Percentiles rank a stretch among this genome's conserved stretches.
These are phyloP conservation scores for Pichia sp. DNA, from an alignment of 1,139 yeast species.

Conservation along the genomic window DNA sequence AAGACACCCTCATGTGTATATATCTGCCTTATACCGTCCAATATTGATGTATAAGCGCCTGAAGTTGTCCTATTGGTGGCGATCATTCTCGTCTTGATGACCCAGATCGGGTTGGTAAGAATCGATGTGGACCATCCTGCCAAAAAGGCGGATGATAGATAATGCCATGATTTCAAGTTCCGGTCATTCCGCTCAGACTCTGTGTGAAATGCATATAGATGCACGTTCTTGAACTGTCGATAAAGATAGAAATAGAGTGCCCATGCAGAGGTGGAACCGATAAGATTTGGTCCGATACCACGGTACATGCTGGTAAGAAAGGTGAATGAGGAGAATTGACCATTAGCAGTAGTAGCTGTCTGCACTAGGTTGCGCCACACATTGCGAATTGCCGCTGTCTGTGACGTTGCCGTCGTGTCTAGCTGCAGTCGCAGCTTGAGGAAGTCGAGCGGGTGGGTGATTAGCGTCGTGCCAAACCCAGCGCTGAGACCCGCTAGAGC, in stretches of 20 bases:
- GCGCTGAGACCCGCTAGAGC: constrained; percentile 73
- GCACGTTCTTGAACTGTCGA: constrained; percentile 42
- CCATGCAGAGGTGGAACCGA: constrained; percentile 89
- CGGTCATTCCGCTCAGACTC: constrained; percentile 11
- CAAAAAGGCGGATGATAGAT: constrained; percentile 44
- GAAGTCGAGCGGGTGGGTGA: constrained; percentile 86
- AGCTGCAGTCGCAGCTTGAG: constrained; percentile 75
- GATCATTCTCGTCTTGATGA: constrained; percentile 77
- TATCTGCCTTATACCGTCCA: constrained; percentile 50
- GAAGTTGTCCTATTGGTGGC: constrained; percentile 42
- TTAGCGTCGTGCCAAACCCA: constrained; percentile 70
- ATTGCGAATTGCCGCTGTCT: constrained; percentile 18
- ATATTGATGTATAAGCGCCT: constrained; percentile 50
- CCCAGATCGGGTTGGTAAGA: constrained; percentile 90
- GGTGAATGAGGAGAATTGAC: constrained; percentile 10
- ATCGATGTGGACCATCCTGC: constrained; percentile 76
- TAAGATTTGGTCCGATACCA: constrained; percentile 71
- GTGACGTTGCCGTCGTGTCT: constrained; percentile 23
- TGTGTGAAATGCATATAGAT: constrained; percentile 2
- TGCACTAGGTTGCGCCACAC: constrained; percentile 23
- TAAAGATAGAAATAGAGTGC: constrained; percentile 75
- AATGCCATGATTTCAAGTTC: constrained; percentile 30
- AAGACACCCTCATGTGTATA: constrained; percentile 52
- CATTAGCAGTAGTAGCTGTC: constrained; percentile 9
- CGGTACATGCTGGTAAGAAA: constrained; percentile 46